Conservation (phyloP, 345 rosid species). For the Syzygium oleosum region DNA sequence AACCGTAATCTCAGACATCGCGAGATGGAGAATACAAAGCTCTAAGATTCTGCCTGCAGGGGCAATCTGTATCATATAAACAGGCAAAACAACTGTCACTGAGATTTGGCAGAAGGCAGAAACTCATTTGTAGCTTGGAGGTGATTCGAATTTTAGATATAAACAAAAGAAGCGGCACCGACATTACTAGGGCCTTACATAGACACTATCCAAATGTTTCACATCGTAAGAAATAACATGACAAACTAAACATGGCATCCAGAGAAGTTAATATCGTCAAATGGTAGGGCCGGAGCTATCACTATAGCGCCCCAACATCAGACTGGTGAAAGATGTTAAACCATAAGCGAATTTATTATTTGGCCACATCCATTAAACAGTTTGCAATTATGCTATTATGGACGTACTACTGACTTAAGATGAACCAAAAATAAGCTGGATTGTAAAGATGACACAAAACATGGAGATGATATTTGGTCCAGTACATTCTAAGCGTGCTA, state of each 20-base stretch:
- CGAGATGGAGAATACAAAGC: slow-evolving; percentile 82
- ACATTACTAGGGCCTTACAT: not conserved
- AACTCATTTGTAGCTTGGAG: not conserved
- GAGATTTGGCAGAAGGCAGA: not conserved
- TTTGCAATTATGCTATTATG: not conserved
- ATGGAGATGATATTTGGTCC: not conserved
- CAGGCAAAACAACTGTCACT: not conserved
- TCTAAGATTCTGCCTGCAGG: slow-evolving; percentile 90
- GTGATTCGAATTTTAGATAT: not conserved
- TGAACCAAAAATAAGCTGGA: not conserved
- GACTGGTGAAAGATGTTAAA: not conserved
- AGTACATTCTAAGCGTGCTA: not conserved
- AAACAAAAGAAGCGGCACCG: not conserved
- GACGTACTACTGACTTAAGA: not conserved
- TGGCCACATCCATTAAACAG: not conserved
- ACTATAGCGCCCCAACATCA: not conserved
- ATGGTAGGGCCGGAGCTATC: not conserved
- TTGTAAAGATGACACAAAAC: not conserved
- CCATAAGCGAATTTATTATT: not conserved
- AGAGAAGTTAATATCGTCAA: not conserved
- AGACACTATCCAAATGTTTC: not conserved
- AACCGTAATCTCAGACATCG: slow-evolving; percentile 87
- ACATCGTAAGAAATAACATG: not conserved
- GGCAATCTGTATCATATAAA: slow-evolving; percentile 39
- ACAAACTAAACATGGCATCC: not conserved